Evolutionary conservation across 768 basidiomycete species (phyloP), one percentile per base, ranked within the genome.

Genomic region (Erythrobasidium yunnanense): DNA sequence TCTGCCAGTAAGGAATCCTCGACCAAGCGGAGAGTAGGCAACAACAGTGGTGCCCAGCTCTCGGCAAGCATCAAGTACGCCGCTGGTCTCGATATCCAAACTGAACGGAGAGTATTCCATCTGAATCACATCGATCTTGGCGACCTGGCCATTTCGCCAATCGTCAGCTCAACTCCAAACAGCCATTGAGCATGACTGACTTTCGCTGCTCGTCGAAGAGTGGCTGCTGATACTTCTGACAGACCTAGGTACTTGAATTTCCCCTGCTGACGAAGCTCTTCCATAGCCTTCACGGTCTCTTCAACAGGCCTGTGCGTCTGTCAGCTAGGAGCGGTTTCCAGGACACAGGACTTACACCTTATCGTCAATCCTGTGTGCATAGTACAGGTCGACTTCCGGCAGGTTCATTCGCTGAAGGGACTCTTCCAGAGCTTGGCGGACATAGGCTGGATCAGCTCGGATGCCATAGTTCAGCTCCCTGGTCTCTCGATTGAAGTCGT

Each of bases 191-290:
- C n/a, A n/a, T n/a, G n/a, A n/a, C n/a, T n/a, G n/a, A 80, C 79
- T 27, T 76, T 75, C 55, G 76, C 70, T 0, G 78, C 81, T 52
- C 70, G 70, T 7, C 76, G 72, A 5, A 87, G 75, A 0, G 83
- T 83, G 25, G 74, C 76, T 0, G 73, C 77, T 1, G 69, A 66
- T 27, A 22, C 66, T 45, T 85, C 84, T 0, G 81, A 82, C 60
- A 86, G 68, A 1, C 83, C 83, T 60, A 86, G 82, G 71, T 83
- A 79, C 70, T 80, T 77, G 73, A 84, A 81, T 63, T 81, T 78
- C 13, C 83, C 83, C 69, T 84, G 83, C 32, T 81, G 75, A 58
- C 80, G 74, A 34, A 84, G 73, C 3, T 72, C 76, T 15, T 74
- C 76, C 25, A 86, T 77, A 18, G 74, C 75, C 38, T 72, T 68